Evolutionary conservation across 2,329 filamentous ascomycete species (phyloP).

Genomic region (Alternaria brassicicola): DNA sequence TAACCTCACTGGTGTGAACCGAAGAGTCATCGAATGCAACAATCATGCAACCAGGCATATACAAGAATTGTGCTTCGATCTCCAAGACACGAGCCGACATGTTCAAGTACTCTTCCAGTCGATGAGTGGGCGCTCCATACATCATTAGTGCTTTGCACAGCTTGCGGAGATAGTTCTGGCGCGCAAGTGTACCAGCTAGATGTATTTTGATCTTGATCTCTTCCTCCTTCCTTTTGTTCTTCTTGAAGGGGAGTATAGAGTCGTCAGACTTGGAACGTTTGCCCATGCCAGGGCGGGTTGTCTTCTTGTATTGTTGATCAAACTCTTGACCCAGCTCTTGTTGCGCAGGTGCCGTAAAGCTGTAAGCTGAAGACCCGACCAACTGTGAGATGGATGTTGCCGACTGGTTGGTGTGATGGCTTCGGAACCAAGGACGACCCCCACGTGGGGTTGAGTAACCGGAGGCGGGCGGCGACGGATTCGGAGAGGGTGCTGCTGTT

Average conservation of each 20-base stretch:
- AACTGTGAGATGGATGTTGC: slow-evolving; percentile 52
- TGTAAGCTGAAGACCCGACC: slow-evolving; percentile 52
- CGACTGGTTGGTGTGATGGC: slow-evolving; percentile 45
- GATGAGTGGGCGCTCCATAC: slow-evolving; percentile 88
- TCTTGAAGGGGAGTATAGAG: slow-evolving; percentile 48
- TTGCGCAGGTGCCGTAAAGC: slow-evolving; percentile 50
- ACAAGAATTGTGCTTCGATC: slow-evolving; percentile 87
- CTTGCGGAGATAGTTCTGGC: slow-evolving; percentile 82
- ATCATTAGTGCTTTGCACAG: slow-evolving; percentile 87
- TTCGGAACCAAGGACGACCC: slow-evolving; percentile 47
- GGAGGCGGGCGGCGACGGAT: slow-evolving; percentile 51
- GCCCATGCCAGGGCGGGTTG: slow-evolving; percentile 40
- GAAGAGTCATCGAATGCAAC: slow-evolving; percentile 80
- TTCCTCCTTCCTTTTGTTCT: slow-evolving; percentile 51
- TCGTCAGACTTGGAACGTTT: slow-evolving; percentile 47
- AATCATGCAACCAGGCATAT: slow-evolving; percentile 92
- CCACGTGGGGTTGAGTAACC: slow-evolving; percentile 50
- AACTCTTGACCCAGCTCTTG: slow-evolving; percentile 52
- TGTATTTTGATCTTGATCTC: slow-evolving; percentile 66
- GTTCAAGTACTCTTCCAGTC: slow-evolving; percentile 87
- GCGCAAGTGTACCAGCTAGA: slow-evolving; percentile 72
- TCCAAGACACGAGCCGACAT: slow-evolving; percentile 89
- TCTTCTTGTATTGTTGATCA: slow-evolving; percentile 49
- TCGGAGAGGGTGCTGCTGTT: slow-evolving; percentile 45
- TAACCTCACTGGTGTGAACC: slow-evolving; percentile 80